Evolutionary conservation across 2,329 filamentous ascomycete species (phyloP), one percentile per base, ranked within the genome.

Genomic region (Apiospora phragmitis): DNA sequence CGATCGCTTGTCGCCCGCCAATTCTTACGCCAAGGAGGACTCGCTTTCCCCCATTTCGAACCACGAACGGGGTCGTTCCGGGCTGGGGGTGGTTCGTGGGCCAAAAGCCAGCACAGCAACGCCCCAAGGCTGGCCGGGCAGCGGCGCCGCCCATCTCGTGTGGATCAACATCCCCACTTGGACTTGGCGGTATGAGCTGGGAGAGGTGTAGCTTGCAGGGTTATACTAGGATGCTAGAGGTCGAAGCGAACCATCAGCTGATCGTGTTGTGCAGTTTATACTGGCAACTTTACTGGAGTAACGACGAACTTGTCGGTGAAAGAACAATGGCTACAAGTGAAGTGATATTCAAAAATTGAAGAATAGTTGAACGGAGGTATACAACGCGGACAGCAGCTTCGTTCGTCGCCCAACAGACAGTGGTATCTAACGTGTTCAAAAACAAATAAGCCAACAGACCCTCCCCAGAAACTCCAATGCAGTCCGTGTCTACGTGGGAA

Each of bases 341-440:
- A 35, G 29, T 62, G 55, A n/a, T 38, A 38, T 62, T 62, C 32
- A n/a, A 38, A 35, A 62, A 62, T 24, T 24, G 18, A 32, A 16
- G 24, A 18, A 55, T 8, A n/a, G 18, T 18, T 18, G 9, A 59
- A 35, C 29, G 29, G 24, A 32, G 26, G 32, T n/a, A n/a, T n/a
- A 29, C 24, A 32, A 26, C 26, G 5, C n/a, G 49, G 26, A 18
- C 49, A 14, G 32, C 55, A 59, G 51, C 51, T 35, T 62, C 18
- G 55, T 35, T 62, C 32, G 55, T 62, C 32, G 55, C 32, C 55
- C 55, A 62, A 38, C 55, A 38, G 55, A 62, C 55, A 62, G 55
- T 32, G 32, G 51, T 62, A 62, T 62, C 55, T 62, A 62, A 62
- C 55, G 55, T 62, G 55, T 62, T 62, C 55, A 38, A 62, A 62